Percentiles rank a stretch among this genome's conserved stretches.
Conservation (phyloP, 2,329 filamentous ascomycete species). For the Sporothrix curviconia region DNA sequence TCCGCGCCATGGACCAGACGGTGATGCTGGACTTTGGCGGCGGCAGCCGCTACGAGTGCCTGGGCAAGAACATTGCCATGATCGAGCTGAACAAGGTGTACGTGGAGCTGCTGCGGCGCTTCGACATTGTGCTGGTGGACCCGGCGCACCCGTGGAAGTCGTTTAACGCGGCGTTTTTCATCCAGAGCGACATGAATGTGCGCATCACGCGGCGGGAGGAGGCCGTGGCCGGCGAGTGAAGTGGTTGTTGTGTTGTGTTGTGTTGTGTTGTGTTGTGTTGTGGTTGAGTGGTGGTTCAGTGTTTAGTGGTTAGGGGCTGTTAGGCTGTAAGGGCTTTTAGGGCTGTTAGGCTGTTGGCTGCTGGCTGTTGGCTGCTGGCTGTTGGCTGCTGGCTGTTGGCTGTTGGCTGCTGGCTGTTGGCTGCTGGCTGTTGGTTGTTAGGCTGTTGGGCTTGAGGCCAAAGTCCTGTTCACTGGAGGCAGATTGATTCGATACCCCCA, state of each 20-base stretch:
- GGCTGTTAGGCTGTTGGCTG: too few relatives aligned
- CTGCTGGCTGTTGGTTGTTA: too few relatives aligned
- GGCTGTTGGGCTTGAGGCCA: too few relatives aligned
- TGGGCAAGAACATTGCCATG: conserved; percentile 37
- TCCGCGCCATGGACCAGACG: conserved; percentile 22
- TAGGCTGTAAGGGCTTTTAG: too few relatives aligned
- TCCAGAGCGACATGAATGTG: conserved; percentile 18
- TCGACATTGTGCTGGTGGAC: conserved; percentile 23
- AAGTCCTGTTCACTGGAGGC: too few relatives aligned
- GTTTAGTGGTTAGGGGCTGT: too few relatives aligned
- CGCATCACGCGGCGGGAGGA: conserved; percentile 11
- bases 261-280: too few relatives aligned
- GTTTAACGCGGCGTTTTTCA: conserved; percentile 22
- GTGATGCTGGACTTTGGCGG: conserved; percentile 35
- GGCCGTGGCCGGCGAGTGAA: neutral
- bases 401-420: too few relatives aligned
- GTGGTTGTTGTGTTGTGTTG: neutral
- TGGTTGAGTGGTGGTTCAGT: too few relatives aligned
- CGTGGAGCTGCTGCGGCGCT: conserved; percentile 25
- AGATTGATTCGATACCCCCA: conserved; percentile 3
- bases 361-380: too few relatives aligned
- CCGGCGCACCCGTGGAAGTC: conserved; percentile 27
- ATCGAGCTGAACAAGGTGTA: conserved; percentile 35
- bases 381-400: too few relatives aligned
- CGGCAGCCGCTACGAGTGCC: conserved; percentile 32